phyloP scores from a whole-genome alignment of 306 rosid species.

The Malus fusca region DNA sequence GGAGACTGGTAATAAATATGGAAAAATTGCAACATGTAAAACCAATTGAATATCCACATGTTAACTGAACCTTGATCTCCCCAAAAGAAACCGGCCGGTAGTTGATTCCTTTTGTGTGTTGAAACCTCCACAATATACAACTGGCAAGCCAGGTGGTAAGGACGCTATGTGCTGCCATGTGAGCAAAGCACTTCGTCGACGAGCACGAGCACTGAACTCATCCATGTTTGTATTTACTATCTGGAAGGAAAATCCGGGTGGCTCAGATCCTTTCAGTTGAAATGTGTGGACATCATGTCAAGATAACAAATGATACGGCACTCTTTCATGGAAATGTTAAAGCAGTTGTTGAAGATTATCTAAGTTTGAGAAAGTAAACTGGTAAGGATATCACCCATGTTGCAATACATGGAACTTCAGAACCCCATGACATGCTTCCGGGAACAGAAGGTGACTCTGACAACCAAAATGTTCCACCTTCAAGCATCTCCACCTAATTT shows the following conservation, averaged over 20 bases:
- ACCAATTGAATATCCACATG: neutral
- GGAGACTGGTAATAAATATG: neutral
- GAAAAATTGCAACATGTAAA: neutral
- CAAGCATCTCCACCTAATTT: constrained; percentile 79
- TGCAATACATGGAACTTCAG: constrained; percentile 78
- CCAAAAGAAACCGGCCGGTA: constrained; percentile 92
- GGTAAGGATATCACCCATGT: constrained; percentile 98
- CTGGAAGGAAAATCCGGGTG: constrained; percentile 92
- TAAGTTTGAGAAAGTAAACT: constrained; percentile 3
- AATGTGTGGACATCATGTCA: constrained; percentile 98
- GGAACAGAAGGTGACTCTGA: constrained; percentile 97
- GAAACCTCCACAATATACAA: constrained; percentile 93
- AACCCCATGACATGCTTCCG: constrained; percentile 97
- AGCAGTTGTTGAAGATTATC: constrained; percentile 5
- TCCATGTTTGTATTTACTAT: constrained; percentile 95
- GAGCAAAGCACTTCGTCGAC: constrained; percentile 91
- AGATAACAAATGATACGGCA: constrained; percentile 39
- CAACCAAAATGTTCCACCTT: constrained; percentile 99
- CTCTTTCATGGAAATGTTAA: constrained; percentile 13
- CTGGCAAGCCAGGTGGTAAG: constrained; percentile 88
- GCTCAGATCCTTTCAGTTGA: constrained; percentile 94
- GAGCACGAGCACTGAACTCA: constrained; percentile 78
- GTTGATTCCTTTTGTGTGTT: constrained; percentile 97
- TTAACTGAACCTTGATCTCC: constrained; percentile 75
- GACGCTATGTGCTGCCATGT: constrained; percentile 99